Conservation (phyloP, 345 rosid genomes). For the Pelargonium nanum region DNA sequence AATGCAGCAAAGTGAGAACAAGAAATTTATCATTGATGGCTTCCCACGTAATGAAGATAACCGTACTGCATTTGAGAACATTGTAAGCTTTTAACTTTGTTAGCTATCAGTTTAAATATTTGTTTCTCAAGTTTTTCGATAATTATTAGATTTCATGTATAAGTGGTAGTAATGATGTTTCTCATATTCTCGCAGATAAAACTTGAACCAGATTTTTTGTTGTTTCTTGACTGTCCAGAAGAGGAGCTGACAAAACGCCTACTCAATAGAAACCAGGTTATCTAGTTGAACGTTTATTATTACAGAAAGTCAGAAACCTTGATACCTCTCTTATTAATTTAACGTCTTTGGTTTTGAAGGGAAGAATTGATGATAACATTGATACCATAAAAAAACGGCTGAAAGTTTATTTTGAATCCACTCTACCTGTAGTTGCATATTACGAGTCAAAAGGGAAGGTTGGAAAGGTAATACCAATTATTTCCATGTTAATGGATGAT, state of each 20-base stretch:
- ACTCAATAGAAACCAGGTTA: slow-evolving; percentile 22
- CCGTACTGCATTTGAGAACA: slow-evolving; percentile 18
- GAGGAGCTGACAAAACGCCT: slow-evolving; percentile 22
- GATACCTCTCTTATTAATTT: too few species aligned
- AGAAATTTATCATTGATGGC: slow-evolving; percentile 24
- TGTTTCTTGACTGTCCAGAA: slow-evolving; percentile 21
- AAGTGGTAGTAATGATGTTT: not conserved
- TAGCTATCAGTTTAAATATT: not conserved
- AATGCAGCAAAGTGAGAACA: slow-evolving; percentile 17
- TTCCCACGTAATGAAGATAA: slow-evolving; percentile 32
- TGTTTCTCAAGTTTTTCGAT: not conserved
- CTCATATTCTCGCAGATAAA: slow-evolving; percentile 14
- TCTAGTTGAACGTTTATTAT: not conserved
- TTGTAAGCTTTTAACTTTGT: slow-evolving; percentile 3
- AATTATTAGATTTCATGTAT: not conserved
- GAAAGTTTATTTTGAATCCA: slow-evolving; percentile 15
- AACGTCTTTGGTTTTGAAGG: slow-evolving; percentile 7
- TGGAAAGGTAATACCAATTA: slow-evolving; percentile 14
- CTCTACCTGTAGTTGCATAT: slow-evolving; percentile 14
- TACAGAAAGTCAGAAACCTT: not conserved
- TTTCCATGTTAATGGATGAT: not conserved
- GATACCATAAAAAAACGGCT: slow-evolving; percentile 24
- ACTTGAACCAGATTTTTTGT: slow-evolving; percentile 18
- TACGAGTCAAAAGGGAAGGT: slow-evolving; percentile 24
- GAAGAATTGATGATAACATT: slow-evolving; percentile 25